Conservation (phyloP, 768 basidiomycete species). For the Clitopilus hobsonii region DNA sequence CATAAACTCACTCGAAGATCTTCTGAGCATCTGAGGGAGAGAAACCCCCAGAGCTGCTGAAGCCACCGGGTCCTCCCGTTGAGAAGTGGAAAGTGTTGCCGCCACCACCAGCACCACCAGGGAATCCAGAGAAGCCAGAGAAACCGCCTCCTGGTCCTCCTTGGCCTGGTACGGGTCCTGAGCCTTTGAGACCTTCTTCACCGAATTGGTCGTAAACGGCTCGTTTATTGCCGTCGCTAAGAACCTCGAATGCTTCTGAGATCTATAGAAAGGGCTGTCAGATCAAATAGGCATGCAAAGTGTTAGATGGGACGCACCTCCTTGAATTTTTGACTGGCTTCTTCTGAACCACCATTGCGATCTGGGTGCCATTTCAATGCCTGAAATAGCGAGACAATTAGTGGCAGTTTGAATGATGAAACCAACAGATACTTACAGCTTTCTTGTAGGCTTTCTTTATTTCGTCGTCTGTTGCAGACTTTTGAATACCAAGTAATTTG, state of each 20-base stretch:
- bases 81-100: constrained; percentile 55
- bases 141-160: constrained; percentile 33
- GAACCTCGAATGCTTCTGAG: constrained; percentile 94
- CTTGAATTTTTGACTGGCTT: constrained; percentile 88
- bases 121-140: constrained; percentile 32
- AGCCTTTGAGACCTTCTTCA: constrained; percentile 88
- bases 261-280: constrained; percentile 41
- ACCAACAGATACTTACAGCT: constrained; percentile 46
- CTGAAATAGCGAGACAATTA: constrained; percentile 23
- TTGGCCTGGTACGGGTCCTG: constrained; percentile 49
- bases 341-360: constrained; percentile 81
- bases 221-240: constrained; percentile 83
- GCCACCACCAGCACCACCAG: constrained; percentile 35
- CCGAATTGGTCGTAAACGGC: constrained; percentile 90
- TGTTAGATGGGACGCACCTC: constrained; percentile 44
- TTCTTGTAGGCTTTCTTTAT: constrained; percentile 97
- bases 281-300: not conserved
- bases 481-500: constrained; percentile 70
- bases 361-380: constrained; percentile 96
- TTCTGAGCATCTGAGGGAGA: constrained; percentile 78
- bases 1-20: constrained; percentile 74
- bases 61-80: constrained; percentile 35
- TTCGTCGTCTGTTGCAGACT: constrained; percentile 73
- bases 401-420: not conserved
- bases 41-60: constrained; percentile 41